Evolutionary conservation across 139 green algal species (phyloP).

Genomic region (Trebouxia sp.): DNA sequence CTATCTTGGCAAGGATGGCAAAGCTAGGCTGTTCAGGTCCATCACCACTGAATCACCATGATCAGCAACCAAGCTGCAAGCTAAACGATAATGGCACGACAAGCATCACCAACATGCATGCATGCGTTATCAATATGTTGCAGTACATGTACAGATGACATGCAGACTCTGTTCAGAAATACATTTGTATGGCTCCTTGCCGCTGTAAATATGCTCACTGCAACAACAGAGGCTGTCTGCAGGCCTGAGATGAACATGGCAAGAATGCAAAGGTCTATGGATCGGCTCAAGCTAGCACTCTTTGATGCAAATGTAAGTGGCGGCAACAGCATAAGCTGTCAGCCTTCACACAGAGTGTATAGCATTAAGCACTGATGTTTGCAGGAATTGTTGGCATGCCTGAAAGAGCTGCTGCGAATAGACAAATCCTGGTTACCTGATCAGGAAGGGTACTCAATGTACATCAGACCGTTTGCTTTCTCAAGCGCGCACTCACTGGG

Average conservation of each 20-base stretch:
- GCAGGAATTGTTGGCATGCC: slow-evolving; percentile 76
- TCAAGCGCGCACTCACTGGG: slow-evolving; percentile 26
- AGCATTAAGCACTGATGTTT: too few species aligned
- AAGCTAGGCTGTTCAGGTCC: slow-evolving; percentile 68
- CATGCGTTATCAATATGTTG: too few species aligned
- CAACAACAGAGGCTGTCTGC: too few species aligned
- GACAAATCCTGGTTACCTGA: slow-evolving; percentile 73
- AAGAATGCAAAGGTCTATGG: slow-evolving; percentile 61
- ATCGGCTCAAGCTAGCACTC: slow-evolving; percentile 60
- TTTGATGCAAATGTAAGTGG: slow-evolving; percentile 43
- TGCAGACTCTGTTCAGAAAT: too few species aligned
- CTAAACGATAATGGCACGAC: too few species aligned
- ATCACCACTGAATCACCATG: neutral
- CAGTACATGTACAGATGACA: too few species aligned
- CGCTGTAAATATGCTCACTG: too few species aligned
- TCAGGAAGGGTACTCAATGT: slow-evolving; percentile 74
- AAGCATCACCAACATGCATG: too few species aligned
- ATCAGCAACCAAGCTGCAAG: neutral
- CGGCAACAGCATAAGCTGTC: too few species aligned
- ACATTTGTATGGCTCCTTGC: too few species aligned
- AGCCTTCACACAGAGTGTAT: too few species aligned
- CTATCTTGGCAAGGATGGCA: slow-evolving; percentile 55
- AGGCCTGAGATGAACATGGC: slow-evolving; percentile 81
- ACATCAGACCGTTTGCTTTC: slow-evolving; percentile 79
- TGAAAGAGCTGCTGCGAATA: slow-evolving; percentile 74